Evolutionary conservation across 2,329 filamentous ascomycete species (phyloP).

Genomic region (Chaetomiaceae sp.): DNA sequence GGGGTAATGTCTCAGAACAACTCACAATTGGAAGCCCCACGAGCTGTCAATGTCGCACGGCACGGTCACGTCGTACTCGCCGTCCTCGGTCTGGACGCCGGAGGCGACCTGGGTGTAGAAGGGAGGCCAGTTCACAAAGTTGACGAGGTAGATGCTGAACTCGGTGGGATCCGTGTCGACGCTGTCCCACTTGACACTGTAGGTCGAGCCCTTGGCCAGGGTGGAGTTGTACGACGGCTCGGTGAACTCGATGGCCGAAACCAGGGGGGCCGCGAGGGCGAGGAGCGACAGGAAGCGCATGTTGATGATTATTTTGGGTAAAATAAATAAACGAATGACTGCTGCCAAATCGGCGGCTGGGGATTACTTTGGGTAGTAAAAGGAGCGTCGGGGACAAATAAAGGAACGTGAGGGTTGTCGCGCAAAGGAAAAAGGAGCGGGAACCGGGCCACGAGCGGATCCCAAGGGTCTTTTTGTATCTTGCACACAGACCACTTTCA

Average conservation of each 20-base stretch:
- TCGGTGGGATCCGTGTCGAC: slow-evolving; percentile 38
- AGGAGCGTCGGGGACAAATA: neutral
- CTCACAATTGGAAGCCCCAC: slow-evolving; percentile 38
- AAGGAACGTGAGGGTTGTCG: neutral
- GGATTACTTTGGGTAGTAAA: too few species aligned
- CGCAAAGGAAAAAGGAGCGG: neutral
- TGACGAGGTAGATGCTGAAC: slow-evolving; percentile 40
- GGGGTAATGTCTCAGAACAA: neutral
- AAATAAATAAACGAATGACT: slow-evolving; percentile 15
- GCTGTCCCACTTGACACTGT: slow-evolving; percentile 34
- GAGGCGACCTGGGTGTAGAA: slow-evolving; percentile 35
- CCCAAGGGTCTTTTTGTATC: neutral
- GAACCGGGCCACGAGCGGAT: neutral
- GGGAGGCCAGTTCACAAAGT: slow-evolving; percentile 42
- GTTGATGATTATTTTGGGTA: slow-evolving; percentile 17
- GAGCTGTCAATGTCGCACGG: slow-evolving; percentile 35
- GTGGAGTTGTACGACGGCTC: slow-evolving; percentile 34
- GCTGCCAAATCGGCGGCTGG: neutral
- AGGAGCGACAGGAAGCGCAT: slow-evolving; percentile 29
- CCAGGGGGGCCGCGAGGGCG: slow-evolving; percentile 30
- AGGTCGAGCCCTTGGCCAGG: slow-evolving; percentile 32
- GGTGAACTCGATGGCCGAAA: slow-evolving; percentile 30
- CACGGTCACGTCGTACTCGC: slow-evolving; percentile 32
- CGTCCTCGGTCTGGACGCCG: slow-evolving; percentile 32
- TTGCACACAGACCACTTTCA: too few species aligned